Evolutionary conservation across 2,329 filamentous ascomycete genomes (phyloP), one percentile per base, ranked within the genome.

Genomic region (Fusarium azukiicola): DNA sequence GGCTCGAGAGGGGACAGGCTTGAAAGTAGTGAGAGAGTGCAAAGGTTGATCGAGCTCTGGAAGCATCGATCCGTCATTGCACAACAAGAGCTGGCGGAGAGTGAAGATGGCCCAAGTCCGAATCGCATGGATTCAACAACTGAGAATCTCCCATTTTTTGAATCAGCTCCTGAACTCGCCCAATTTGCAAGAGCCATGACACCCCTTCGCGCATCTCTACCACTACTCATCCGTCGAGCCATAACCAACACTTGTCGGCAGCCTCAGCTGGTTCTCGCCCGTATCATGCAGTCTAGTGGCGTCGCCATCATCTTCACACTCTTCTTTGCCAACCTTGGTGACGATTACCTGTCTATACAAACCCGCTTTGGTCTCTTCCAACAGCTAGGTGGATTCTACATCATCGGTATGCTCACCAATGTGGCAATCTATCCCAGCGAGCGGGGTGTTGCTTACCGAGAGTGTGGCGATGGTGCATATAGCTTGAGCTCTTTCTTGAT

Each of bases 331-430:
- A 96, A 95, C 0, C 85, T 97, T 5, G 91, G 93, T 79, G 90
- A 93, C 82, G 91, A 96, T 84, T 96, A 95, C 87, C 92, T 90
- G 68, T 93, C 93, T 3, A 91, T 97, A 0, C 96, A 97, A 84
- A 96, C 94, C 63, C 92, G 95, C 3, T 91, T 97, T 79, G 96
- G 96, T 1, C 95, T 96, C 79, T 88, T 96, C 2, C 94, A 96
- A 77, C 93, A 97, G 83, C 90, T 96, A 40, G 92, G 93, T 2
- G 94, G 95, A 0, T 92, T 96, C 47, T 95, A 96, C 85, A 96
- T 96, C 79, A 92, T 96, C 3, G 95, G 95, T 36, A 96, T 97
- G 95, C 90, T 97, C 19, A 95, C 97, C 84, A 96, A 96, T 82
- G 94, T 96, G 11, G 94, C 95, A 6, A 90, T 96, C 12, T 96